A percentile compares a stretch with the other conserved stretches of the same genome.
These are phyloP conservation scores for Allantophomopsis cytisporea DNA, from an alignment of 2,329 filamentous ascomycete genomes.

Conservation along the genomic window DNA sequence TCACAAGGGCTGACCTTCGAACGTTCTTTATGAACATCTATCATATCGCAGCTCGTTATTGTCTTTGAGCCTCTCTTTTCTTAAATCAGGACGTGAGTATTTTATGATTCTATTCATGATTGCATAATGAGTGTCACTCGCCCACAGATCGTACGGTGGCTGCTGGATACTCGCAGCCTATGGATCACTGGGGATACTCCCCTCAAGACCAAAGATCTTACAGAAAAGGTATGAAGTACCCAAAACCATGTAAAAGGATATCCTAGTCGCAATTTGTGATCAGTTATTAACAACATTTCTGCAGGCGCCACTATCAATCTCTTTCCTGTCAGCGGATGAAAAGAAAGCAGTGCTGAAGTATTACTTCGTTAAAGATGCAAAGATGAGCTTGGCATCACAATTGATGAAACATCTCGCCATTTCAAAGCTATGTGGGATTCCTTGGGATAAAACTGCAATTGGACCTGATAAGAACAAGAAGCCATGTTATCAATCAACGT, in stretches of 20 bases:
- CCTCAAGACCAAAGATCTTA: constrained; percentile 13
- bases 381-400: constrained; percentile 58
- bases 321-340: constrained; percentile 26
- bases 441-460: constrained; percentile 46
- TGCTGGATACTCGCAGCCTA: constrained; percentile 43
- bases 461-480: constrained; percentile 34
- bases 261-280: too few relatives aligned
- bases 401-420: constrained; percentile 63
- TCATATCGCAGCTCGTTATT: too few relatives aligned
- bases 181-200: constrained; percentile 28
- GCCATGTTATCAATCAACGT: constrained; percentile 23
- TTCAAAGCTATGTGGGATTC: constrained; percentile 37
- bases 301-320: too few relatives aligned
- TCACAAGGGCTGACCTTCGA: too few relatives aligned
- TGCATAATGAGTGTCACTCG: too few relatives aligned
- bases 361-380: constrained; percentile 57
- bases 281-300: too few relatives aligned
- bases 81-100: too few relatives aligned
- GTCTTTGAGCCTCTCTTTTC: too few relatives aligned
- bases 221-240: constrained; percentile 8
- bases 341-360: constrained; percentile 42
- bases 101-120: too few relatives aligned
- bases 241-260: background rate
- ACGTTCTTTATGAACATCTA: too few relatives aligned
- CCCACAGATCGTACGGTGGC: constrained; percentile 38